Base-by-base conservation (phyloP, 2,329 filamentous ascomycete genomes). In the Chaetothyriales sp. region DNA sequence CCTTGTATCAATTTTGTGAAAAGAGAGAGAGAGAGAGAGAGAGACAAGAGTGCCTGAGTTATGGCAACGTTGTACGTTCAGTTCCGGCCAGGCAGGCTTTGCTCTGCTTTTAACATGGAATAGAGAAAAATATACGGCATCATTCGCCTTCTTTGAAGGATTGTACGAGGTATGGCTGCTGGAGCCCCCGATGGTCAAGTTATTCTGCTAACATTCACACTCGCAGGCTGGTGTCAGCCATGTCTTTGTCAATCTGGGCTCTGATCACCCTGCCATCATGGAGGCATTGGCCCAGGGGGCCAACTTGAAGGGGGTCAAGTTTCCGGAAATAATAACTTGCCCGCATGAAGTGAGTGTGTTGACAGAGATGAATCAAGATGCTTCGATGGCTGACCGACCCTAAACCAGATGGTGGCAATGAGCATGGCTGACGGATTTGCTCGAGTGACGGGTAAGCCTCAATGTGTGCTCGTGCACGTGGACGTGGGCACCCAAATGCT, bases 381-480 rank as follows among this genome's bases (percentile, higher is more conserved):
- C 18, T 25, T n/a, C n/a, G 44, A 50, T 55, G 18, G 10, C 55
- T 55, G 32, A 52, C 22, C 3, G 6, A 25, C 47, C 44, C 49
- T 36, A 20, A 25, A 9, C 18, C 57, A 86, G 80, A 89, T 89
- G 84, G 84, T 89, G 6, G 85, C 85, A 22, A 76, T 90, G 60
- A 88, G 84, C 52, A 86, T 87, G 81, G 85, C 85, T 10, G 85
- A 90, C 64, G 85, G 85, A 48, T 88, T 84, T 61, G 84, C 85
- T 36, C 76, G 83, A 28, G 66, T 85, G 39, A 86, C 81, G 5
- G 78, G 78, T 49, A 77, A 83, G 58, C 82, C 84, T 0, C 84
- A 89, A 66, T 82, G 78, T 53, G 84, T 89, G 10, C 83, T 89
- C 55, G 78, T 89, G 1, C 84, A 89, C 60, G 84, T 89, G 51